These are phyloP conservation scores for Erodium trifolium DNA, from an alignment of 441 rosid species.

Conservation along the genomic window DNA sequence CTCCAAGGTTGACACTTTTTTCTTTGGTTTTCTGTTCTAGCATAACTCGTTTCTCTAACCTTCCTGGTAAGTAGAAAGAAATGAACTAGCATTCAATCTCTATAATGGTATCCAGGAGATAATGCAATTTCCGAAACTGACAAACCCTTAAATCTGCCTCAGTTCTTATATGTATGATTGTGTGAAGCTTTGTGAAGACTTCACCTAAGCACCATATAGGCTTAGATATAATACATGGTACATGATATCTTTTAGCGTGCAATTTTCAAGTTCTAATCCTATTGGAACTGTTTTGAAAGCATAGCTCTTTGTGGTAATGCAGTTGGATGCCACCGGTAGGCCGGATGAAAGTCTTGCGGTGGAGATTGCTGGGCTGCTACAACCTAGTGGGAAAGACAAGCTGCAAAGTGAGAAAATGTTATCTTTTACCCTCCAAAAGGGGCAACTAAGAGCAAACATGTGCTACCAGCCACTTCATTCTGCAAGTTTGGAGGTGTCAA, in stretches of 20 bases:
- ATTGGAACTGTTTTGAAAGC: conserved; percentile 7
- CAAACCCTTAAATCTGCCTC: neutral
- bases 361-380: conserved; percentile 68
- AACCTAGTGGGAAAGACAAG: conserved; percentile 45
- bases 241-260: neutral
- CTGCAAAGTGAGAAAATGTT: conserved; percentile 56
- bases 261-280: neutral
- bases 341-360: conserved; percentile 88
- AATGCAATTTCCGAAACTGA: neutral
- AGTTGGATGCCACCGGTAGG: conserved; percentile 89
- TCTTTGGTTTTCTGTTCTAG: no score
- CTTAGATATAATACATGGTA: neutral
- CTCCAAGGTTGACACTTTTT: no score
- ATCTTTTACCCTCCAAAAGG: conserved; percentile 84
- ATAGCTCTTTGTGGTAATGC: conserved; percentile 27
- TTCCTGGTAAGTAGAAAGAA: neutral
- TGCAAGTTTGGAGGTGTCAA: conserved; percentile 82
- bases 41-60: neutral
- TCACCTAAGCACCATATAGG: neutral
- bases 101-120: neutral
- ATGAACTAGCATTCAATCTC: neutral
- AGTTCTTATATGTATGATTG: neutral
- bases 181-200: neutral
- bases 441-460: conserved; percentile 76
- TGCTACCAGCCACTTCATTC: conserved; percentile 72